These are phyloP conservation scores for Schizosaccharomyces japonicus DNA, from an alignment of 805 yeast genomes.

Conservation along the genomic window DNA sequence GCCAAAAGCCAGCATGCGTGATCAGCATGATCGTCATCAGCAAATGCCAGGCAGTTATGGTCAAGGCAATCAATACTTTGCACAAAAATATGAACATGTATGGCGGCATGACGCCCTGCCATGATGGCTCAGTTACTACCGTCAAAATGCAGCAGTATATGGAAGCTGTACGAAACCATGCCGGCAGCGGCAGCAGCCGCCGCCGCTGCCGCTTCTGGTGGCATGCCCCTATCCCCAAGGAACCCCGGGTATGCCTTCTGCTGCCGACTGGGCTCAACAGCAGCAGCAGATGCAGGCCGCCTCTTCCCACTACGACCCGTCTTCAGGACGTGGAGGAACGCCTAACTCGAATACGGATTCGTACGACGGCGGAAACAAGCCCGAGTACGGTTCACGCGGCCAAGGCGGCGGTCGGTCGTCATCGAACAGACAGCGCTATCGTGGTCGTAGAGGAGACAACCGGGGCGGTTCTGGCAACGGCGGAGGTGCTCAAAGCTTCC, in stretches of 20 bases:
- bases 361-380: no score
- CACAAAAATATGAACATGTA: constrained; percentile 7
- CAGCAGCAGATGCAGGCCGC: not conserved
- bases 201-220: no score
- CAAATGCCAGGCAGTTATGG: constrained; percentile 5
- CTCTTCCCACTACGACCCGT: no score
- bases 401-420: no score
- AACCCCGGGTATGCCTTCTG: not conserved
- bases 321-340: no score
- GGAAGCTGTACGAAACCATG: constrained; percentile 15
- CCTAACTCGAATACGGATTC: no score
- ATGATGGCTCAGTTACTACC: constrained; percentile 23
- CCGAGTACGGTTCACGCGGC: no score
- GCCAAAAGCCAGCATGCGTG: constrained; percentile 16
- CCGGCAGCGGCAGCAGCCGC: not conserved
- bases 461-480: not conserved
- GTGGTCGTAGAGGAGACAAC: not conserved
- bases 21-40: constrained; percentile 4
- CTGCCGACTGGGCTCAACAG: not conserved
- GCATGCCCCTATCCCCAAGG: not conserved
- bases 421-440: not conserved
- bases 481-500: constrained; percentile 1
- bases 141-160: constrained; percentile 19
- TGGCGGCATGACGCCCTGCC: constrained; percentile 19
- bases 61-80: constrained; percentile 5